Conservation (phyloP, 148 eudicot genomes). For the Rhododendron kiyosumense region DNA sequence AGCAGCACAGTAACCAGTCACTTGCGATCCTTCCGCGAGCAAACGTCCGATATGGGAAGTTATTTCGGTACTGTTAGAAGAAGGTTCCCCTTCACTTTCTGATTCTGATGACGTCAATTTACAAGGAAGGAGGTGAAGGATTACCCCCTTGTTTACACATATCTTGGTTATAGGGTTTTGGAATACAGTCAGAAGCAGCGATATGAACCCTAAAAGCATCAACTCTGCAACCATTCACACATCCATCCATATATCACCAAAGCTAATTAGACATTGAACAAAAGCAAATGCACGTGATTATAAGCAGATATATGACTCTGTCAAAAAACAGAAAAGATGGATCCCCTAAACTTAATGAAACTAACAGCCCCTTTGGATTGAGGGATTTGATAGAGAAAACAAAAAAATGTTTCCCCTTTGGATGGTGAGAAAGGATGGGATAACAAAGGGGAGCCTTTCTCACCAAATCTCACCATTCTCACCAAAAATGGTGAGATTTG, state of each 20-base stretch:
- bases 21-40: conserved; percentile 21
- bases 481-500: too few relatives aligned
- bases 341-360: not conserved
- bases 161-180: conserved; percentile 60
- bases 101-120: conserved; percentile 7
- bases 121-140: conserved; percentile 69
- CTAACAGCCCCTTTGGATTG: not conserved
- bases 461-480: too few relatives aligned
- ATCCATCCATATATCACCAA: not conserved
- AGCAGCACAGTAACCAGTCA: conserved; percentile 25
- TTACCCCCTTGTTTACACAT: conserved; percentile 45
- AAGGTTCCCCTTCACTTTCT: conserved; percentile 4
- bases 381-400: not conserved
- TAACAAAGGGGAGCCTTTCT: too few relatives aligned
- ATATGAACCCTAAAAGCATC: conserved; percentile 96
- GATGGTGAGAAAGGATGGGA: not conserved
- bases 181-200: conserved; percentile 73
- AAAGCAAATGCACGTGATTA: not conserved
- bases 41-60: conserved; percentile 16
- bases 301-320: not conserved
- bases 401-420: not conserved
- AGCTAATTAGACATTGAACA: not conserved
- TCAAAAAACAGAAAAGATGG: not conserved
- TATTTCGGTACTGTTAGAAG: conserved; percentile 9
- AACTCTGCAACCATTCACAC: conserved; percentile 49